Evolutionary conservation across 1,284 basidiomycete genomes (phyloP), one percentile per base, ranked within the genome.

Genomic region (Apiotrichum sp.): DNA sequence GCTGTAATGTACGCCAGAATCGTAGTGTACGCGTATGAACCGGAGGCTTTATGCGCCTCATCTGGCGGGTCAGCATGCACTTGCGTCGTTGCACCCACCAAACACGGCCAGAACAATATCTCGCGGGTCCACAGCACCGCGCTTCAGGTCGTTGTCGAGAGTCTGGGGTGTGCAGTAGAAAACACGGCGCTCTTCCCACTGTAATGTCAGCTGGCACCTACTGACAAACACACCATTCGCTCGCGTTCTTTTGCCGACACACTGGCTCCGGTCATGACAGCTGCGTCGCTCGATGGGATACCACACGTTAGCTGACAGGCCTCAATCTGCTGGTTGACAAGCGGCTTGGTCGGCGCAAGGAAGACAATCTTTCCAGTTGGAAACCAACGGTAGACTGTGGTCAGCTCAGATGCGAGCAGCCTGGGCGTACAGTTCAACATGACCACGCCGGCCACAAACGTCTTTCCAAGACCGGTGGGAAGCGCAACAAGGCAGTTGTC

Each of bases 81-180:
- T 3, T 11, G 6, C 6, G 4, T 29, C 29, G 32, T 29, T 43
- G n/a, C 7, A 81, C 85, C 71, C 61, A 91, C 89, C 79, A 13
- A 84, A 79, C 10, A 84, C 83, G 40, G 80, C 82, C 5, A 91
- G 85, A 56, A 93, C 81, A 58, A 82, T 80, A 31, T 84, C 88
- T 42, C 80, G 75, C 0, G 87, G 82, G 69, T 98, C 89, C 65
- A 90, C 87, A 16, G 80, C 84, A 14, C 85, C 85, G 1, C 80
- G 82, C 6, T 77, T 78, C 32, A 98, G 78, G 71, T 98, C 96
- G 64, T 96, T 97, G 57, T 89, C 80, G 31, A 98, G 81, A 0
- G 95, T 98, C 71, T 98, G 96, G 0, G 96, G 95, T 0, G 96
- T 99, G 84, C 96, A 93, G 75, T 95, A 99, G 70, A 98, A 93